phyloP scores from a whole-genome alignment of 208 protist genomes.

The Phytomonas sp. region DNA sequence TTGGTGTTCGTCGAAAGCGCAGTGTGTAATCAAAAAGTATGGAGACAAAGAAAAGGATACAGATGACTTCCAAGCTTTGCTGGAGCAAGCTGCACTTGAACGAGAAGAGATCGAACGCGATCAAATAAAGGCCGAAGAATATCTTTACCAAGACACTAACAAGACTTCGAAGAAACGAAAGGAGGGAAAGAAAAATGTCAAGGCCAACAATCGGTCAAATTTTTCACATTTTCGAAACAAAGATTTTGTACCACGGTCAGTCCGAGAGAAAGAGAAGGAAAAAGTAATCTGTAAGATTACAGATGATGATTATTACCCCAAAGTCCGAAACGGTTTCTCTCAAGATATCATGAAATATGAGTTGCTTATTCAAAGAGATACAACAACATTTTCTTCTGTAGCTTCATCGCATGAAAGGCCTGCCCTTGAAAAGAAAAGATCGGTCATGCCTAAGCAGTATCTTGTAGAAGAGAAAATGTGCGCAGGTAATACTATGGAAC shows the following conservation, averaged over 20 bases:
- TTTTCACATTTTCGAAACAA: slow-evolving; percentile 86
- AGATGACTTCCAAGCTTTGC: neutral
- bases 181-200: slow-evolving; percentile 74
- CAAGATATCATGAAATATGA: neutral
- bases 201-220: slow-evolving; percentile 82
- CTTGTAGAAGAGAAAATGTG: neutral
- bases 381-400: neutral
- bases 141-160: slow-evolving; percentile 14
- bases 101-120: slow-evolving; percentile 27
- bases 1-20: neutral
- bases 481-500: neutral
- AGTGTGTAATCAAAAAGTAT: neutral
- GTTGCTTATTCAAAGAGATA: neutral
- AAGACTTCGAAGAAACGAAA: slow-evolving; percentile 17
- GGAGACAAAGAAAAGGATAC: neutral
- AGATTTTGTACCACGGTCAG: slow-evolving; percentile 47
- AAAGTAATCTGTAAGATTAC: neutral
- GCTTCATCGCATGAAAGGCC: neutral
- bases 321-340: neutral
- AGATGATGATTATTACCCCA: neutral
- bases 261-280: neutral
- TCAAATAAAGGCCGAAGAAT: slow-evolving; percentile 17
- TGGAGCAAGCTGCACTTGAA: slow-evolving; percentile 24
- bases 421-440: neutral
- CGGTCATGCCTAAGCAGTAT: neutral